Conservation (phyloP, 108 stramenopile species). For the Aurantiochytrium sp. region DNA sequence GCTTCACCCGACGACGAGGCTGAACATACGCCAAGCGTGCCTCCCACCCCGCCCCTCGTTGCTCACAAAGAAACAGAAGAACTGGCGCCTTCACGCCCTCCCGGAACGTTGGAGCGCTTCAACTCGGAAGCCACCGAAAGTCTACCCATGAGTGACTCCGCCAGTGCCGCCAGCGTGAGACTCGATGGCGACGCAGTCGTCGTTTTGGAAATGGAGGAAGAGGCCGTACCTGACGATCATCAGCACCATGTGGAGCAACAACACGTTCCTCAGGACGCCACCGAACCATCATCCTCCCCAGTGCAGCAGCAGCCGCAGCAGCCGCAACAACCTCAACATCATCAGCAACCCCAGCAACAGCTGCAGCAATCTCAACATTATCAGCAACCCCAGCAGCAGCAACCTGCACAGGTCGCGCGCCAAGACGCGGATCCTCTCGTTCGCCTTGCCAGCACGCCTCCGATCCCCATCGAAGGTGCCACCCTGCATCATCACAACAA, state of each 20-base stretch:
- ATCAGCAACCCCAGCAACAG: neutral
- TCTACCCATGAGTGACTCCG: neutral
- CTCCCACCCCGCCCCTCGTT: neutral
- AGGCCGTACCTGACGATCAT: neutral
- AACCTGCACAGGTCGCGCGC: neutral
- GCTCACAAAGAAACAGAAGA: neutral
- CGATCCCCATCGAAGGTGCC: too few relatives aligned
- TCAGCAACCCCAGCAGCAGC: neutral
- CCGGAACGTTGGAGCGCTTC: neutral
- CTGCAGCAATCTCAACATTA: neutral
- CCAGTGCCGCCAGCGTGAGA: neutral
- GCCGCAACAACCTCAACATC: neutral
- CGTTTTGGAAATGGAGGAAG: neutral
- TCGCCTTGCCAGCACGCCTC: too few relatives aligned
- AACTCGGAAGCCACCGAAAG: neutral
- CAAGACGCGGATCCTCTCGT: too few relatives aligned
- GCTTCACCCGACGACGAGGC: neutral
- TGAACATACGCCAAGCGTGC: neutral
- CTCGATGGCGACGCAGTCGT: neutral
- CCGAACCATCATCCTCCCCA: neutral
- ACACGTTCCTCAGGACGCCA: neutral
- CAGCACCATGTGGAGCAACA: neutral
- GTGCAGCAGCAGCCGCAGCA: neutral
- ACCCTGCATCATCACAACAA: neutral
- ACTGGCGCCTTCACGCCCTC: neutral